Conservation (phyloP, 164 flowering plant species). For the Cinnamomum chago region DNA sequence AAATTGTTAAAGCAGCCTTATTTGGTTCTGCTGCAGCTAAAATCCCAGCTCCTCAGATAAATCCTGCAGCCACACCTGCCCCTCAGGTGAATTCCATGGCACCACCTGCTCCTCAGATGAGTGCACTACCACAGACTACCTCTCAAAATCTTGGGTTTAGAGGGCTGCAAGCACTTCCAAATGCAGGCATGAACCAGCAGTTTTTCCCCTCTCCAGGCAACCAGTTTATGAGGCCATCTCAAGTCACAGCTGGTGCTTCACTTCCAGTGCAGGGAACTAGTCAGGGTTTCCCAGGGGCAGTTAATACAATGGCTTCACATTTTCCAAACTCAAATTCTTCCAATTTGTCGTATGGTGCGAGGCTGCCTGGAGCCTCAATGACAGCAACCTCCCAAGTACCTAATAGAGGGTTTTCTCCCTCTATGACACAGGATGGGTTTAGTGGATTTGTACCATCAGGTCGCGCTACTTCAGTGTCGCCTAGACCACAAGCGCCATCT, state of each 20-base stretch:
- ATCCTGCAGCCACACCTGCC: slow-evolving; percentile 43
- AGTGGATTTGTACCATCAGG: slow-evolving; percentile 19
- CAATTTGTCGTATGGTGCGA: slow-evolving; percentile 43
- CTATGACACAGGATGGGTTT: slow-evolving; percentile 25
- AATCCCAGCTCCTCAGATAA: slow-evolving; percentile 92
- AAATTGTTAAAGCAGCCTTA: slow-evolving; percentile 85
- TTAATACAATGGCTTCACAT: slow-evolving; percentile 21
- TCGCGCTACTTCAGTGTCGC: slow-evolving; percentile 22
- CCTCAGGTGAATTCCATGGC: slow-evolving; percentile 33
- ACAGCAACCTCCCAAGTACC: slow-evolving; percentile 38
- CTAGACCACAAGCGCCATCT: slow-evolving; percentile 24
- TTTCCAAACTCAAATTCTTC: slow-evolving; percentile 33
- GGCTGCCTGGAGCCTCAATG: slow-evolving; percentile 24
- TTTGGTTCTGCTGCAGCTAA: slow-evolving; percentile 86
- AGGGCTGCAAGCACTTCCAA: slow-evolving; percentile 44
- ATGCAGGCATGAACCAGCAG: slow-evolving; percentile 34
- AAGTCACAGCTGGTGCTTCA: slow-evolving; percentile 32
- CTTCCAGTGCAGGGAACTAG: slow-evolving; percentile 38
- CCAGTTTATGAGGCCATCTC: slow-evolving; percentile 52
- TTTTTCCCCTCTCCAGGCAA: slow-evolving; percentile 44
- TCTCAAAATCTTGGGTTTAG: slow-evolving; percentile 53
- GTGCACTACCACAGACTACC: slow-evolving; percentile 22
- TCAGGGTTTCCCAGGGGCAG: slow-evolving; percentile 39
- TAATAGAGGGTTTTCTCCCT: slow-evolving; percentile 34
- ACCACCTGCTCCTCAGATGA: slow-evolving; percentile 39